Evolutionary conservation across 441 rosid genomes (phyloP).

Genomic region (Aquilaria agallochum): DNA sequence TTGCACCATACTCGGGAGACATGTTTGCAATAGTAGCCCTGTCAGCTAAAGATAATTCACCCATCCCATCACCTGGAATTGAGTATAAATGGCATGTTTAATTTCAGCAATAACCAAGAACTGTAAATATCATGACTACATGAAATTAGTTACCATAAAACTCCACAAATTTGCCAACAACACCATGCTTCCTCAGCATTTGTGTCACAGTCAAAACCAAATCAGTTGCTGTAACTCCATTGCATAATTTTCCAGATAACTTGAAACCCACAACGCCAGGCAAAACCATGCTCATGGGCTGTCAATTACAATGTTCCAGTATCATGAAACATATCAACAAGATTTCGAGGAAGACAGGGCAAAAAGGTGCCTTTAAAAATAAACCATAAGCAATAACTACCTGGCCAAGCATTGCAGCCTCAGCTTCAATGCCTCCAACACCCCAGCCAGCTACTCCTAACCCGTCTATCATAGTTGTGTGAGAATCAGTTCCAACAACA

Average conservation of each 20-base stretch:
- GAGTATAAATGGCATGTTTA: no score
- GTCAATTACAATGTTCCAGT: slow-evolving; percentile 15
- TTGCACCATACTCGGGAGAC: slow-evolving; percentile 99
- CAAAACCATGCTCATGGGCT: slow-evolving; percentile 99
- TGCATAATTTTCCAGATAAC: slow-evolving; percentile 68
- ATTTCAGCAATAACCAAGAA: background rate
- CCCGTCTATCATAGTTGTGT: slow-evolving; percentile 99
- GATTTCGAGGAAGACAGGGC: background rate
- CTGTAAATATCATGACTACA: slow-evolving; percentile 1
- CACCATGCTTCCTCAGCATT: slow-evolving; percentile 98
- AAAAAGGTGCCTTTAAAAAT: background rate
- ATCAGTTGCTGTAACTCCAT: slow-evolving; percentile 99
- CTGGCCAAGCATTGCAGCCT: slow-evolving; percentile 99
- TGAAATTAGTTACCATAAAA: slow-evolving; percentile 65
- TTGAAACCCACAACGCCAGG: slow-evolving; percentile 99
- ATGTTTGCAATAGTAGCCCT: slow-evolving; percentile 99
- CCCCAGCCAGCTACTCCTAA: slow-evolving; percentile 99
- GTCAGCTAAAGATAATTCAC: slow-evolving; percentile 92
- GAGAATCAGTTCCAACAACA: slow-evolving; percentile 98
- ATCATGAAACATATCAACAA: slow-evolving; percentile 2
- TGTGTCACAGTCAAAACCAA: slow-evolving; percentile 97
- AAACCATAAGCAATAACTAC: slow-evolving; percentile 29
- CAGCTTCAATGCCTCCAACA: slow-evolving; percentile 99
- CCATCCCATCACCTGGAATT: slow-evolving; percentile 84
- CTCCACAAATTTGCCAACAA: slow-evolving; percentile 98